Evolutionary conservation across 305 asterid species (phyloP).

Genomic region (Fraxinus platypoda): DNA sequence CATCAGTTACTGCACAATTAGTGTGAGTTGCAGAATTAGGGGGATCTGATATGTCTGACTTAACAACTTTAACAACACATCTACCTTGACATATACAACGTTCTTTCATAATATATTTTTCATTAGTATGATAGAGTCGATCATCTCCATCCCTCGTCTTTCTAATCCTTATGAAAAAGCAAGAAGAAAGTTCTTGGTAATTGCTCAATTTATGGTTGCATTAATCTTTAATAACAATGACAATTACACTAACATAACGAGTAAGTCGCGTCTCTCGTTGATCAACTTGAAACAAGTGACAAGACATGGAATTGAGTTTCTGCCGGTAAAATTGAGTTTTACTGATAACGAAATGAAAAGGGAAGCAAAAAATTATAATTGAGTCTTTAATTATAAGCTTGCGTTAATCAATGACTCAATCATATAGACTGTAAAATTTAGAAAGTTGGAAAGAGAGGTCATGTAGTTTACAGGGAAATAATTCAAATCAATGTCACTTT

Average conservation of each 20-base stretch:
- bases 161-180: neutral
- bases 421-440: constrained; percentile 46
- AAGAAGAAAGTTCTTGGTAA: neutral
- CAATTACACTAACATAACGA: neutral
- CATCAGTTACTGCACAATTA: neutral
- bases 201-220: neutral
- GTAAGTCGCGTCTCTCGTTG: neutral
- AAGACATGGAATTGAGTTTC: neutral
- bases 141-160: neutral
- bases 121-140: neutral
- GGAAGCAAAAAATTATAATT: neutral
- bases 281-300: neutral
- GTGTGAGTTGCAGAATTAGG: neutral
- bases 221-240: neutral
- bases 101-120: neutral
- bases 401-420: constrained; percentile 75
- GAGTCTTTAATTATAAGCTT: constrained; percentile 10
- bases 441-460: constrained; percentile 38
- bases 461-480: constrained; percentile 19
- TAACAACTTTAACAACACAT: neutral
- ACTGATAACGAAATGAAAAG: constrained; percentile 28
- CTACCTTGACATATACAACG: neutral
- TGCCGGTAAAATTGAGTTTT: neutral
- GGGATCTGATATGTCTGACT: neutral
- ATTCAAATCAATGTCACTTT: constrained; percentile 31